Percentiles rank a stretch among this genome's conserved stretches.
Evolutionary conservation across 306 rosid genomes (phyloP).

Genomic region (Malus fusca): DNA sequence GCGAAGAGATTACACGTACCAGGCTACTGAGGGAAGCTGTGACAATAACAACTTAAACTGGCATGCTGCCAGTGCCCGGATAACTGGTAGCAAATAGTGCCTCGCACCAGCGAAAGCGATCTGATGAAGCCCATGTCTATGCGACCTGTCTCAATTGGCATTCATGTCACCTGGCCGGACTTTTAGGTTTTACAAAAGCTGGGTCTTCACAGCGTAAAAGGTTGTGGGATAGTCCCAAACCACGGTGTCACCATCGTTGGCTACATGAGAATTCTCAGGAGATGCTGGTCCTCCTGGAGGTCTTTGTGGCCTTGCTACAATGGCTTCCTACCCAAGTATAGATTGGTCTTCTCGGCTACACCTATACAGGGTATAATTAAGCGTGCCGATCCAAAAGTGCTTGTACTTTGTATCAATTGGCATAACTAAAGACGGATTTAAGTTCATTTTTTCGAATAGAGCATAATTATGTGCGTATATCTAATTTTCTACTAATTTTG

Average conservation of each 20-base stretch:
- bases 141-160: constrained; percentile 9
- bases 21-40: not conserved
- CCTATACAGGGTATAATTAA: no score
- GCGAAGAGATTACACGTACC: not conserved
- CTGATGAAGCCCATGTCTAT: not conserved
- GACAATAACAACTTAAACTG: not conserved
- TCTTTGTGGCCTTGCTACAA: not conserved
- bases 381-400: no score
- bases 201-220: not conserved
- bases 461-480: no score
- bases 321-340: not conserved
- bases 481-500: no score
- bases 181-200: not conserved
- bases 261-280: constrained; percentile 5
- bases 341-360: no score
- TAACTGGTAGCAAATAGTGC: no score
- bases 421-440: no score
- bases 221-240: no score
- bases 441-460: no score
- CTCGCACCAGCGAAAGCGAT: no score
- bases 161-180: not conserved
- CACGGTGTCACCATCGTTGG: not conserved
- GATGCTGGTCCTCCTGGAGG: not conserved
- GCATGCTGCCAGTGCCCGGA: not conserved
- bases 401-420: no score